Base-by-base conservation (phyloP, 2,329 filamentous ascomycete genomes). In the Talaromyces sp. region DNA sequence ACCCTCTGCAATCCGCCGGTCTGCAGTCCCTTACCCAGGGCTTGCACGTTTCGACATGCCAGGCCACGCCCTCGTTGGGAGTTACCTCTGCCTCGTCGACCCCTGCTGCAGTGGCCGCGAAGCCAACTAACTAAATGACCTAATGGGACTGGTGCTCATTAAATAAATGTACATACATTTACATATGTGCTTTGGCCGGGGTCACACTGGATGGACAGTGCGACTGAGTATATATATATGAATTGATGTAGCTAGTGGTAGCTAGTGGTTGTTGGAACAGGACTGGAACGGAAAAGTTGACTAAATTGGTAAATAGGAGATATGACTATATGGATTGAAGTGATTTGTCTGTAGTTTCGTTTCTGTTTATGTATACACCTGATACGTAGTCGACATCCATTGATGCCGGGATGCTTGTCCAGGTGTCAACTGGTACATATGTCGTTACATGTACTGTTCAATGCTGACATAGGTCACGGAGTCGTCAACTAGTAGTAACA, bases 1-100 rank as follows among this genome's bases (percentile, higher is more conserved):
- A 67, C 67, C 55, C 32, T 62, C 21, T 63, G 62, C 3, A 77
- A 80, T 58, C 65, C 69, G 55, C 66, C 43, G 78, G 74, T 14
- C 58, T 70, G 35, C 60, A 66, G 4, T 62, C 65, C 61, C 60
- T 75, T 60, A 54, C 64, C 4, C 61, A 71, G 49, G 72, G 73
- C 5, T 60, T 75, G 63, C 67, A 63, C 21, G 70, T 65, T 1
- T 62, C 68, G 19, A 60, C 58, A 3, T 60, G 58, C 26, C 29
- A 32, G 46, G 58, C 58, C 9, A 60, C 58, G 26, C 58, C 58
- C 19, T 56, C 53, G 50, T 21, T 60, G 26, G 53, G 54, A 31
- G 50, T 51, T 31, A 43, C 57, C 1, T 50, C 56, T 5, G 38
- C 60, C 43, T 43, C 24, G 27, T 31, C 21, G 17, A 54, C 55